These are phyloP conservation scores for Chrysanthemum lavandulifolium DNA, from an alignment of 129 eudicot species.

Conservation along the genomic window DNA sequence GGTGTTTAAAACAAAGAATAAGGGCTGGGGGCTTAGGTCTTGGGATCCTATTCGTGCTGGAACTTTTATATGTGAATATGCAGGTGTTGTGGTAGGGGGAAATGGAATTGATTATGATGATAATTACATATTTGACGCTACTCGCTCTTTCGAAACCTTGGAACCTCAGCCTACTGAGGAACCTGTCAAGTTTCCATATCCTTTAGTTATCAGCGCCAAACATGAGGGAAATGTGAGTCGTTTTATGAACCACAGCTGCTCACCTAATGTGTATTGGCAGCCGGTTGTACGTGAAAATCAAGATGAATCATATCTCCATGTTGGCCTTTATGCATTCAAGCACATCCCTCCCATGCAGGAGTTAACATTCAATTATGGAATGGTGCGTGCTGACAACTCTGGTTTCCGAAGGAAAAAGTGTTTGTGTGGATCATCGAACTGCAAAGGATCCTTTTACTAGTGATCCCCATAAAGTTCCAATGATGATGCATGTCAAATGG, in stretches of 20 bases:
- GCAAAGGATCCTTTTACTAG: conserved; percentile 74
- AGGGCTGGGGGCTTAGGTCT: conserved; percentile 94
- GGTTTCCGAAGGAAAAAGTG: conserved; percentile 59
- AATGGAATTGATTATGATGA: conserved; percentile 48
- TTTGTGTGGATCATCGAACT: conserved; percentile 69
- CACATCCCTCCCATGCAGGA: conserved; percentile 97
- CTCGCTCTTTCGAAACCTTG: conserved; percentile 51
- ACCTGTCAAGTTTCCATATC: conserved; percentile 49
- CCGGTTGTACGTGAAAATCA: conserved; percentile 65
- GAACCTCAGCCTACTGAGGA: conserved; percentile 35
- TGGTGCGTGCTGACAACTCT: conserved; percentile 43
- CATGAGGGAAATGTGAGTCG: conserved; percentile 86
- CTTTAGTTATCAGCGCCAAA: conserved; percentile 66
- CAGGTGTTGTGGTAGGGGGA: conserved; percentile 62
- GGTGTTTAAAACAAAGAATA: conserved; percentile 77
- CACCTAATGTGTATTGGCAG: conserved; percentile 85
- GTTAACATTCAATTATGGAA: conserved; percentile 80
- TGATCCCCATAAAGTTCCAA: conserved; percentile 14
- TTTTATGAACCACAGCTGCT: conserved; percentile 96
- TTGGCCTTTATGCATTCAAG: conserved; percentile 72
- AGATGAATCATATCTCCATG: conserved; percentile 55
- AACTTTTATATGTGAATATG: conserved; percentile 83
- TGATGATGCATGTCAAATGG: conserved; percentile 23
- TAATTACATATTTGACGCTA: conserved; percentile 62
- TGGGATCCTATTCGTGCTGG: conserved; percentile 92